Percentiles rank a stretch among this genome's conserved stretches.
These are phyloP conservation scores for Saccharomycopsis olivae DNA, from an alignment of 805 yeast genomes.

Conservation along the genomic window DNA sequence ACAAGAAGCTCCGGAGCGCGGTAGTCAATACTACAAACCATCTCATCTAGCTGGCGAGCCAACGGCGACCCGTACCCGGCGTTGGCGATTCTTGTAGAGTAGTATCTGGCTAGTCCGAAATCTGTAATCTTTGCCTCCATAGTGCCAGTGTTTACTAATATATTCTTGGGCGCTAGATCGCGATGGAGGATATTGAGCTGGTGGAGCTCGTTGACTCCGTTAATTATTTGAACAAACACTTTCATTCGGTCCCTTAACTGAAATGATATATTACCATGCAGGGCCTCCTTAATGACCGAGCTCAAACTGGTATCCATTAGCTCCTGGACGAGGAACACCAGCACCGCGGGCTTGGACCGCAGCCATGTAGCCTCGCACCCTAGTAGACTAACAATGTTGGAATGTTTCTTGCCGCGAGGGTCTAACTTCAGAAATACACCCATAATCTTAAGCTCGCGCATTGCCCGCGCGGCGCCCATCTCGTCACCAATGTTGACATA, in stretches of 20 bases:
- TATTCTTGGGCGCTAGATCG: conserved; percentile 78
- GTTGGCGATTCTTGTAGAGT: conserved; percentile 1
- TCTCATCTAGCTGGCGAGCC: conserved; percentile 1
- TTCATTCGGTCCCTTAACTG: not conserved
- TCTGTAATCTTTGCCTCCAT: conserved; percentile 55
- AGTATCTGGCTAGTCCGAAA: conserved; percentile 61
- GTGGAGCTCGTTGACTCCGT: conserved; percentile 5
- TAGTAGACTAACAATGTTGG: too few relatives aligned
- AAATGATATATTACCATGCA: not conserved
- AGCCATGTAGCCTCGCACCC: too few relatives aligned
- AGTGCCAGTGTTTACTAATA: conserved; percentile 36
- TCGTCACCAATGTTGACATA: too few relatives aligned
- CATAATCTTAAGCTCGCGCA: too few relatives aligned
- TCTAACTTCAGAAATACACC: too few relatives aligned
- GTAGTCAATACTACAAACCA: conserved; percentile 61
- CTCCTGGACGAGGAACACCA: conserved; percentile 4
- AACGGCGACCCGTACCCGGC: not conserved
- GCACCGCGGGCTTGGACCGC: not conserved
- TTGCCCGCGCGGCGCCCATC: too few relatives aligned
- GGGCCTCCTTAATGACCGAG: not conserved
- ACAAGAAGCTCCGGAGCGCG: conserved; percentile 96
- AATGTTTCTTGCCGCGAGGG: too few relatives aligned
- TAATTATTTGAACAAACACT: conserved; percentile 1
- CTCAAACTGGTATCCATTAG: conserved; percentile 6
- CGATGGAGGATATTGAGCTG: conserved; percentile 42